These are phyloP conservation scores for Hypomontagnella submonticulosa DNA, from an alignment of 495 filamentous ascomycete species.

Conservation along the genomic window DNA sequence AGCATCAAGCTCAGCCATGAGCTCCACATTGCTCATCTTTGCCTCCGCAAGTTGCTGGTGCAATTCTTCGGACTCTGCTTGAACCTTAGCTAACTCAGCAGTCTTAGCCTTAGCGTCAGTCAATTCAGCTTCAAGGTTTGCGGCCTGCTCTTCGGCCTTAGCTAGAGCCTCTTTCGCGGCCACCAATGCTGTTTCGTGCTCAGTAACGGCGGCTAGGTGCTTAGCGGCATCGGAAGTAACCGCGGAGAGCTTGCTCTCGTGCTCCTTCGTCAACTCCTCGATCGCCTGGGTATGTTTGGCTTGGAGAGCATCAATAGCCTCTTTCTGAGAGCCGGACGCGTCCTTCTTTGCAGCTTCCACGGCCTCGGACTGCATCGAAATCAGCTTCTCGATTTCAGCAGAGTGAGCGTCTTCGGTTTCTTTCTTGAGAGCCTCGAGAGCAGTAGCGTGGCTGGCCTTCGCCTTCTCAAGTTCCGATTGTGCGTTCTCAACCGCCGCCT, in stretches of 20 bases:
- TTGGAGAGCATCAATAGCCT: constrained; percentile 54
- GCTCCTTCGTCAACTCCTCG: constrained; percentile 55
- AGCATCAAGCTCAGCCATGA: constrained; percentile 65
- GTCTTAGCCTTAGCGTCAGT: constrained; percentile 46
- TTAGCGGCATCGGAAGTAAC: constrained; percentile 35
- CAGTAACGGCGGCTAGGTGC: constrained; percentile 37
- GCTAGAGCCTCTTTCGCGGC: constrained; percentile 42
- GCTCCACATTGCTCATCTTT: constrained; percentile 65
- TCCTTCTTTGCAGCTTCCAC: constrained; percentile 54
- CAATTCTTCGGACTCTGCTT: constrained; percentile 57
- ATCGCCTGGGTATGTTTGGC: constrained; percentile 55
- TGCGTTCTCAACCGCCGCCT: constrained; percentile 47
- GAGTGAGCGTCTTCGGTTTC: constrained; percentile 58
- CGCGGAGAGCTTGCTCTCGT: constrained; percentile 46
- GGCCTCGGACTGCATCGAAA: constrained; percentile 55
- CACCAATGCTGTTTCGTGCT: constrained; percentile 36
- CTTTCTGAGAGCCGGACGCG: constrained; percentile 44
- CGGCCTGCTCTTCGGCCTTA: constrained; percentile 39
- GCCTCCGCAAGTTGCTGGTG: constrained; percentile 62
- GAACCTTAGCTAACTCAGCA: constrained; percentile 49
- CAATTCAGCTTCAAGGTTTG: constrained; percentile 37
- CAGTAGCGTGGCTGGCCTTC: constrained; percentile 50
- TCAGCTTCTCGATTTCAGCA: constrained; percentile 61
- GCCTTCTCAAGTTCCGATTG: constrained; percentile 55
- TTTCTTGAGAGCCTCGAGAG: constrained; percentile 56